Evolutionary conservation across 768 basidiomycete species (phyloP).

Genomic region (Kwoniella heveanensis): DNA sequence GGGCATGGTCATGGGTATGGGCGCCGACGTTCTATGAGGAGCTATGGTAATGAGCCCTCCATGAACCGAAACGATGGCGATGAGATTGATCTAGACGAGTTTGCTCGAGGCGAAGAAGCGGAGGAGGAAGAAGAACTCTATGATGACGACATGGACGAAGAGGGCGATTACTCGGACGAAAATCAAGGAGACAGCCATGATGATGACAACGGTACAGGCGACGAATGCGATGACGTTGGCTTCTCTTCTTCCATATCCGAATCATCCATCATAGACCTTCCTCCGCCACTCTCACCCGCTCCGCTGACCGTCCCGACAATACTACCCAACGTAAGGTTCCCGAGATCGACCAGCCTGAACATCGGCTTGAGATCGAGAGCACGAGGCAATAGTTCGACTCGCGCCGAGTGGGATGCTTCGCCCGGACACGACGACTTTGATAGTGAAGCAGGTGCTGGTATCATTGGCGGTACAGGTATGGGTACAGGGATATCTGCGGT

Average conservation of each 20-base stretch:
- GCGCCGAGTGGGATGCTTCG: too few species aligned
- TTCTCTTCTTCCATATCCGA: neutral
- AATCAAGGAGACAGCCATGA: conserved; percentile 7
- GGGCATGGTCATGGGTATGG: too few species aligned
- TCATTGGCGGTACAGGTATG: conserved; percentile 7
- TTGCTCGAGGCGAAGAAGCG: too few species aligned
- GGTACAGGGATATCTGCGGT: conserved; percentile 20
- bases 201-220: conserved; percentile 1
- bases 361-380: neutral
- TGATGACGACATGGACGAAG: neutral
- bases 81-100: conserved; percentile 5
- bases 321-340: neutral
- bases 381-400: neutral
- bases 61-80: neutral
- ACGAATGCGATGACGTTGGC: neutral
- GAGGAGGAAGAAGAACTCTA: neutral
- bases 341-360: conserved; percentile 25
- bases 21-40: too few species aligned
- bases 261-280: conserved; percentile 47
- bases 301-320: conserved; percentile 14
- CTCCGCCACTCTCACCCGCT: conserved; percentile 32
- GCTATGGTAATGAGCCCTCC: neutral
- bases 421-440: neutral
- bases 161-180: neutral
- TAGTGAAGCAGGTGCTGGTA: neutral